Evolutionary conservation across 768 basidiomycete genomes (phyloP), one percentile per base, ranked within the genome.

Genomic region (Leucosporidium yakuticum): DNA sequence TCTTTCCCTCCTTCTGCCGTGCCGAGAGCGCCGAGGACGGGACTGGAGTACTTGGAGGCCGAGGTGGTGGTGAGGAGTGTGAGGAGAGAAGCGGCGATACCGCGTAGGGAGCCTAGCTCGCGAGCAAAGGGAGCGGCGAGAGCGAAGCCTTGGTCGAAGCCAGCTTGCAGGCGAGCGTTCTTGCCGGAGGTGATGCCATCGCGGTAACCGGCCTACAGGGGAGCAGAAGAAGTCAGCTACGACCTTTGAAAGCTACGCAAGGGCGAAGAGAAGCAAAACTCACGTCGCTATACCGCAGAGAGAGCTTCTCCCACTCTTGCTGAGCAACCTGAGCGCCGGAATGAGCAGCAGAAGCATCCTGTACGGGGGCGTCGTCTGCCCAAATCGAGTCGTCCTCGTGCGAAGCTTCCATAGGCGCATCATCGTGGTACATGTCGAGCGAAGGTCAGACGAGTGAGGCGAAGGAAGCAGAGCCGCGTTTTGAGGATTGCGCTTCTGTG

Each of bases 171-270:
- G 4, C 86, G 87, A 0, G 84, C 82, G 77, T 94, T 88, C 77
- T 97, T 98, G 4, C 95, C 95, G 6, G 88, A 86, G 0, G 87
- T 89, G 74, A 98, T 95, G 9, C 95, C 95, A 79, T 97, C 94
- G n/a, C 95, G 86, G 76, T 97, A 97, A 3, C 95, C 95, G 23
- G 86, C 86, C 95, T 96, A 60, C 11, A 15, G 25, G 12, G 48
- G 14, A 48, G 39, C 39, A 21, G 48, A 4, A 27, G 27, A 3
- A 2, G 11, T 49, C 17, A 49, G 60, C 60, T 48, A 8, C 8
- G 14, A 15, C 17, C 39, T 44, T 2, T n/a, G 39, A 14, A 20
- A 27, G 23, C 11, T 0, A 17, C 8, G 12, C 0, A 44, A 36
- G 29, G 19, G n/a, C n/a, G n/a, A 25, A n/a, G 31, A 15, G 36